Evolutionary conservation across 108 stramenopile genomes (phyloP).

Genomic region (Ochromonas danica): DNA sequence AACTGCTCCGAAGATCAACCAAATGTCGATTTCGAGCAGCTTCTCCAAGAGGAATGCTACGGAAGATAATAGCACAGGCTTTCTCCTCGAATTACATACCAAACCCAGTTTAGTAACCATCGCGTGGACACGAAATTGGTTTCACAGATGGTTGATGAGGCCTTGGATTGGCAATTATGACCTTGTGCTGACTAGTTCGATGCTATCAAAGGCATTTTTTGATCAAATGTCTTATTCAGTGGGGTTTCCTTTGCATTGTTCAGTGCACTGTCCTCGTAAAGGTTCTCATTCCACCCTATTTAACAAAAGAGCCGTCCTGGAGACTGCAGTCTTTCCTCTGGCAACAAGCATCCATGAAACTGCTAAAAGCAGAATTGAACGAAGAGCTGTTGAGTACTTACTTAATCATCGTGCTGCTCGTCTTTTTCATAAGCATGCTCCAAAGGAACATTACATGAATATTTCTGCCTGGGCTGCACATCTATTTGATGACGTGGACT

Average conservation of each 20-base stretch:
- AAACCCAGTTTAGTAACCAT: constrained; percentile 11
- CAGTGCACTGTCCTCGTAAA: neutral
- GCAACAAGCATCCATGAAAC: too few relatives aligned
- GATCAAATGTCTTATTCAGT: neutral
- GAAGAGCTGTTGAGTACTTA: too few relatives aligned
- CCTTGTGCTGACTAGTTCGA: constrained; percentile 4
- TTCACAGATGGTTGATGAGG: constrained; percentile 5
- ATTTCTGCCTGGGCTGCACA: too few relatives aligned
- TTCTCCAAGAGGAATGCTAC: neutral
- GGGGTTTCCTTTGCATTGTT: neutral
- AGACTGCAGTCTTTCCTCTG: too few relatives aligned
- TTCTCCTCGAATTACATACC: neutral
- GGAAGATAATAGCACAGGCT: neutral
- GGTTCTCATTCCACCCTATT: too few relatives aligned
- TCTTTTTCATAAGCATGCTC: too few relatives aligned
- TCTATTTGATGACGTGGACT: neutral
- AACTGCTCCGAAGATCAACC: neutral
- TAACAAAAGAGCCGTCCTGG: too few relatives aligned
- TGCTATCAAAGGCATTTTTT: constrained; percentile 1
- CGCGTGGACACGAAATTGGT: constrained; percentile 37
- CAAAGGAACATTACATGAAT: too few relatives aligned
- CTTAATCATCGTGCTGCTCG: too few relatives aligned
- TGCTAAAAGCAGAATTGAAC: too few relatives aligned
- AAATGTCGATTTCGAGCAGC: neutral
- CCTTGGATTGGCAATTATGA: constrained; percentile 37